Percentiles rank a stretch among this genome's conserved stretches.
Conservation (phyloP, 768 basidiomycete genomes). For the Floccularia luteovirens region DNA sequence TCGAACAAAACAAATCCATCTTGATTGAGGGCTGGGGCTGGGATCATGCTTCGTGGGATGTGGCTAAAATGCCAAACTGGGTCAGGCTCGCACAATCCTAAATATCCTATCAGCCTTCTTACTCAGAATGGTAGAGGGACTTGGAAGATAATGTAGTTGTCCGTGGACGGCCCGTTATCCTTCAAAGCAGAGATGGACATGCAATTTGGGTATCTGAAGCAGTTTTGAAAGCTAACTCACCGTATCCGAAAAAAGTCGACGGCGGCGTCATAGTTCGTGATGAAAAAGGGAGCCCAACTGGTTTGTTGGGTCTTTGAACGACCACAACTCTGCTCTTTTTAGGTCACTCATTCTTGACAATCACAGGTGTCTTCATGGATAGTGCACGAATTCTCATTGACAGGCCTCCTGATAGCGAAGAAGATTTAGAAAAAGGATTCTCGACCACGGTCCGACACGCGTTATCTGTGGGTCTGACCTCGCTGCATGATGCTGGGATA, state of each 20-base stretch:
- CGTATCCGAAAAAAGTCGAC: slow-evolving; percentile 12
- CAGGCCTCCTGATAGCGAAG: background rate
- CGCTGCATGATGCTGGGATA: background rate
- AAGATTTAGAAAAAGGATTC: background rate
- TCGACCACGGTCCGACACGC: background rate
- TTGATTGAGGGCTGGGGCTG: slow-evolving; percentile 68
- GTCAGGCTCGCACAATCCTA: too few relatives aligned
- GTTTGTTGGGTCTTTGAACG: slow-evolving; percentile 16
- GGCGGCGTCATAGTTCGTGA: slow-evolving; percentile 40
- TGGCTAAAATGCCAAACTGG: slow-evolving; percentile 38
- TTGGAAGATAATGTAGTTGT: background rate
- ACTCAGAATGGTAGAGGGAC: background rate
- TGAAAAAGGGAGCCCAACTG: slow-evolving; percentile 44
- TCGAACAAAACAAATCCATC: slow-evolving; percentile 30
- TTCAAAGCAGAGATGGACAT: slow-evolving; percentile 1
- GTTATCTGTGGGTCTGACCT: background rate
- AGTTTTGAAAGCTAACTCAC: background rate
- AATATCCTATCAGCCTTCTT: too few relatives aligned
- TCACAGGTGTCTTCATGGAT: slow-evolving; percentile 11
- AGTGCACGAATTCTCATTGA: background rate
- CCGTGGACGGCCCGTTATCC: background rate
- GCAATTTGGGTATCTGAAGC: slow-evolving; percentile 1
- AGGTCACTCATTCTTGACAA: background rate
- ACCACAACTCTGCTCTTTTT: background rate
- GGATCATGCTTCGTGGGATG: slow-evolving; percentile 64